phyloP scores from a whole-genome alignment of 2,329 filamentous ascomycete species.

The Talaromyces sp. region DNA sequence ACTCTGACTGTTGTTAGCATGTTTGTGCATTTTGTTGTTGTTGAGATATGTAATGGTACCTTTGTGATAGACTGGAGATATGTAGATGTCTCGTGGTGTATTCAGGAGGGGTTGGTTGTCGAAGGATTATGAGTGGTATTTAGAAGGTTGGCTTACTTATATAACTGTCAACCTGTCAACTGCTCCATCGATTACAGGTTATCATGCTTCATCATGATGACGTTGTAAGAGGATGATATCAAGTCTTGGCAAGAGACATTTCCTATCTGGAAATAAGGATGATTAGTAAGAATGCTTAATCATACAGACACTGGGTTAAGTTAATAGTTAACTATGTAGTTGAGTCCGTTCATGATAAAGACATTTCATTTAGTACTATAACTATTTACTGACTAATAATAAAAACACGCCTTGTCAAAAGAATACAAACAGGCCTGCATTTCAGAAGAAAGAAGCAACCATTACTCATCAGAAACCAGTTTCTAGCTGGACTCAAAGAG shows the following conservation, averaged over 20 bases:
- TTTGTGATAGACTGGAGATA: background rate
- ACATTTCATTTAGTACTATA: background rate
- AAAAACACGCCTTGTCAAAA: background rate
- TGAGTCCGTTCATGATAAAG: no score
- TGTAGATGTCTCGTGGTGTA: background rate
- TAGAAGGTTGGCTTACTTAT: background rate
- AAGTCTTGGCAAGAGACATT: slow-evolving; percentile 1
- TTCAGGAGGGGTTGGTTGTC: background rate
- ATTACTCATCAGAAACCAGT: background rate
- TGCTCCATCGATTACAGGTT: background rate
- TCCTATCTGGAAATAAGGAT: background rate
- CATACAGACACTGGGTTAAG: background rate
- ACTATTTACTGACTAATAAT: slow-evolving; percentile 6
- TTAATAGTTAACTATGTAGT: no score
- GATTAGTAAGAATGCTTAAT: background rate
- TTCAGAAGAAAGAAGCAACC: background rate
- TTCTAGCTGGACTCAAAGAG: background rate
- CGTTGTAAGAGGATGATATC: slow-evolving; percentile 5
- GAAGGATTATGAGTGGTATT: background rate
- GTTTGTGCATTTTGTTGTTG: no score
- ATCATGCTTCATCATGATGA: slow-evolving; percentile 8
- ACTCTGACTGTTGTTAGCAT: background rate
- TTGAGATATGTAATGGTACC: background rate
- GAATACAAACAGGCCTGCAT: background rate
- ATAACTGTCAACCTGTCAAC: background rate